Base-by-base conservation (phyloP, 352 stramenopile species). In the Phytophthora pisi region DNA sequence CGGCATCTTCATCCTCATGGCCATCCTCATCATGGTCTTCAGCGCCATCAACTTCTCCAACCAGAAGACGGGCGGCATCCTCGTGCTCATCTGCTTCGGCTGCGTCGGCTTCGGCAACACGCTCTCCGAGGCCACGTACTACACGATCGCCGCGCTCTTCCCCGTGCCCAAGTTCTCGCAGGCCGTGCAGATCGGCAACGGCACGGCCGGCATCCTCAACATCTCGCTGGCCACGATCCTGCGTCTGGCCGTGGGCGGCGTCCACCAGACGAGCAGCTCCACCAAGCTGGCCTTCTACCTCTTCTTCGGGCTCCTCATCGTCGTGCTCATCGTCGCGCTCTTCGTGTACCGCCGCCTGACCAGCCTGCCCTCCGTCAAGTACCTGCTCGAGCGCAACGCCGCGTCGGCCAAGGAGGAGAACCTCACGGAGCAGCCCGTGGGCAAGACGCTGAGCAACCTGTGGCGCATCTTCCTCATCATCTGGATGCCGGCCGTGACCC, bases 151-250 rank as follows among this genome's bases (percentile, higher is more conserved):
- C 0, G 77, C 77, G 4, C 66, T 91, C 2, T 91, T 91, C 63
- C 83, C 81, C 2, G 63, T 80, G n/a, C 69, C 83, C 60, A 88
- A 88, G 59, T 90, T 86, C 63, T 88, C 78, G 5, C 86, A 91
- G 55, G 79, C 78, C 5, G 75, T 92, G 24, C 83, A 91, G 63
- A 83, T 91, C 38, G 83, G 79, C 28, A 88, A 90, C 55, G 74
- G 73, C n/a, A 66, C 47, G 5, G 78, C 78, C 0, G 82, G 77
- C 20, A 72, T 86, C 24, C 31, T 89, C 49, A 90, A 90, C 72
- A 80, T 89, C 55, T 79, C 77, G n/a, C 53, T 86, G 36, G 61
- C 67, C 1, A 91, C 82, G 24, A 15, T 92, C 5, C 60, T 92
- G n/a, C 76, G 78, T 49, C 61, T 89, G 9, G 61, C 76, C 1